Conservation (phyloP, 2,329 filamentous ascomycete species). For the Diaporthe destruens region DNA sequence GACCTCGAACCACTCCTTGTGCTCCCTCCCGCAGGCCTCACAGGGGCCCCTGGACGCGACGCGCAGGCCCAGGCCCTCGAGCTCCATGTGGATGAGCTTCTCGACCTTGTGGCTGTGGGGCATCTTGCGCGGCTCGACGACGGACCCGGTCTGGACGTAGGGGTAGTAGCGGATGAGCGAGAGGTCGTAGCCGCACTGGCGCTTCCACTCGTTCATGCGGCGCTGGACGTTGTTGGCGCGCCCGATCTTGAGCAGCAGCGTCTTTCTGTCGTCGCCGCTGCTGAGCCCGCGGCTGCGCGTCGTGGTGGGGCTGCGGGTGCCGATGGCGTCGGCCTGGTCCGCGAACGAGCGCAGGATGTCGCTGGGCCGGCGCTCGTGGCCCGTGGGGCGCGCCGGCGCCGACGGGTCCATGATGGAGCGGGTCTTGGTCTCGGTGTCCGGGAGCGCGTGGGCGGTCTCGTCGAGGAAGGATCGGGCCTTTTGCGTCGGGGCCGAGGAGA, state of each 20-base stretch:
- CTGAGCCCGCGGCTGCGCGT: constrained; percentile 41
- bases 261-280: constrained; percentile 59
- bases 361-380: constrained; percentile 60
- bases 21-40: constrained; percentile 82
- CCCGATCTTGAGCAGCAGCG: constrained; percentile 77
- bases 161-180: constrained; percentile 94
- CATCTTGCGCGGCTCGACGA: constrained; percentile 73
- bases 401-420: constrained; percentile 69
- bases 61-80: constrained; percentile 72
- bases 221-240: constrained; percentile 86
- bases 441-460: constrained; percentile 51
- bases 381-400: constrained; percentile 50
- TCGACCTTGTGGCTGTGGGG: constrained; percentile 91
- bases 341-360: constrained; percentile 68
- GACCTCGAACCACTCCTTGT: constrained; percentile 96
- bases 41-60: constrained; percentile 67
- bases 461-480: constrained; percentile 70
- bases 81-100: constrained; percentile 88
- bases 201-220: constrained; percentile 91
- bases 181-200: constrained; percentile 91
- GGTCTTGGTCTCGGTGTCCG: constrained; percentile 63
- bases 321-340: constrained; percentile 45
- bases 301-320: constrained; percentile 43
- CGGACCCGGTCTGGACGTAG: constrained; percentile 68
- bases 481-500: constrained; percentile 67